Evolutionary conservation across 305 asterid genomes (phyloP), one percentile per base, ranked within the genome.

Genomic region (Petunia hybrid): DNA sequence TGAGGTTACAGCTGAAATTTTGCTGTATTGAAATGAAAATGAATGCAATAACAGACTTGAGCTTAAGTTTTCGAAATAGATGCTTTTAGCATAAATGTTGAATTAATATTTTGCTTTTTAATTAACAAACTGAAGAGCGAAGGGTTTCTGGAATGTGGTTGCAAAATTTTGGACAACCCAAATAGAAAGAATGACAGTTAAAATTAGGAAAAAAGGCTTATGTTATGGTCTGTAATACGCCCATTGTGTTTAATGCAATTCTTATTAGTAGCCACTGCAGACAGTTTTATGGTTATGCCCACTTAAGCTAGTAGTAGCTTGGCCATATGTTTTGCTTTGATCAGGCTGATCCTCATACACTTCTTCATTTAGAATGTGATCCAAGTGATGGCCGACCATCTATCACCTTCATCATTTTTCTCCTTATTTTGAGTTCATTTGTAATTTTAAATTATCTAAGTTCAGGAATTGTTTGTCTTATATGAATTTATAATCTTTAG

Each of bases 321-420:
- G 78, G 78, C 46, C 78, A 14, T 36, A 36, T 38, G 14, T 36
- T 71, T 74, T 74, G 64, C 38, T 53, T 51, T 74, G 78, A 42
- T 31, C 64, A 36, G 46, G 78, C 51, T 74, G 48, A 36, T 36
- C 64, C 8, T 36, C 78, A 53, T 74, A 9, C 76, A 36, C 8
- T 45, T 78, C 73, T 60, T 62, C 35, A 62, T 63, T 78, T 78
- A 46, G 81, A 78, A 73, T 73, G 46, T 51, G 78, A 51, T 73
- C 63, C 4, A 53, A 53, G 57, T 53, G 57, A 1, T 53, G 57
- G 57, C 5, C 8, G 57, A 53, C 57, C 57, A 53, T 53, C 57
- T 73, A 74, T 53, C 78, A 36, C 64, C 78, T 36, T 74, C 78
- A 13, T 73, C 63, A 73, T 51, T 74, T 48, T 74, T 46, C 78